These are phyloP conservation scores for Chalciporus sphaerocephalus DNA, from an alignment of 768 basidiomycete species.

Conservation along the genomic window DNA sequence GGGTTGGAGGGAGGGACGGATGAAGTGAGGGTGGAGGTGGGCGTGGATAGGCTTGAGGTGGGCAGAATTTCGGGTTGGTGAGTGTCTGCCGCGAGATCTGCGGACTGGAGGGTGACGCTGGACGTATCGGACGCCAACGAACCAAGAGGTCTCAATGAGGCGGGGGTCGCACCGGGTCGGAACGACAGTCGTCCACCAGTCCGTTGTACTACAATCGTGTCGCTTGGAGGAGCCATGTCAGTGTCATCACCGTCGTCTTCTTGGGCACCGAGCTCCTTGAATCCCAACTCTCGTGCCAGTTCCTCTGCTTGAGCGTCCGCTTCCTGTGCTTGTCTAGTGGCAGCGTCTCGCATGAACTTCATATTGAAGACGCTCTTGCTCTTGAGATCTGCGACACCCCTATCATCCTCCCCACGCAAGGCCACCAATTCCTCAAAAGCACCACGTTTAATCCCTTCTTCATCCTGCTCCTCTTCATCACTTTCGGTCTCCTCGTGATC, in stretches of 20 bases:
- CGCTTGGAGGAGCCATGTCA: constrained; percentile 29
- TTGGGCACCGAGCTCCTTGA: constrained; percentile 31
- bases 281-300: constrained; percentile 65
- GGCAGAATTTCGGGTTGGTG: constrained; percentile 7
- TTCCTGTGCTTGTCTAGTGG: constrained; percentile 55
- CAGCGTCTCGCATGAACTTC: constrained; percentile 98
- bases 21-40: constrained; percentile 9
- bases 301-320: constrained; percentile 66
- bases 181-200: constrained; percentile 64
- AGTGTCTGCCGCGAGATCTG: constrained; percentile 41
- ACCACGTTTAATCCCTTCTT: constrained; percentile 50
- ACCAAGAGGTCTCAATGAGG: constrained; percentile 20
- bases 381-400: constrained; percentile 23
- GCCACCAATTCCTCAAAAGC: constrained; percentile 76
- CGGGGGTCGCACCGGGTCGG: constrained; percentile 43
- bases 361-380: constrained; percentile 82
- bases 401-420: constrained; percentile 41
- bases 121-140: constrained; percentile 54
- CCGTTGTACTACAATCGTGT: constrained; percentile 43
- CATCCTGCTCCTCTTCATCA: constrained; percentile 35
- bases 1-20: constrained; percentile 54
- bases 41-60: constrained; percentile 15
- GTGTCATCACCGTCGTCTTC: constrained; percentile 30
- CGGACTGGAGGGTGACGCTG: constrained; percentile 64
- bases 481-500: constrained; percentile 44